Conservation (phyloP, 1,284 basidiomycete species). For the Leccinum colubrinum region DNA sequence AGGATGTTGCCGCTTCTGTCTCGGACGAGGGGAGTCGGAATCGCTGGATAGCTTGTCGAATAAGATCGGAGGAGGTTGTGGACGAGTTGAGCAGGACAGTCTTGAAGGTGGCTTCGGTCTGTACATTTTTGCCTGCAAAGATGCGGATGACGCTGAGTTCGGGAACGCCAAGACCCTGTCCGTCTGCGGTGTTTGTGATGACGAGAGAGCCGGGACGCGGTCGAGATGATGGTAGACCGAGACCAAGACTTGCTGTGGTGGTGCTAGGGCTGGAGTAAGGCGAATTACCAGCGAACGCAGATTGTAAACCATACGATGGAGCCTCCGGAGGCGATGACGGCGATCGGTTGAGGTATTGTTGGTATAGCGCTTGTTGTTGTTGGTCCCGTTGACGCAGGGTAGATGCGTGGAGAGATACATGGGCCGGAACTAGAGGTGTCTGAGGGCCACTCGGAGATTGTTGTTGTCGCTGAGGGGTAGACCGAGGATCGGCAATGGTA, state of each 20-base stretch:
- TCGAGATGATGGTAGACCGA: slow-evolving; percentile 50
- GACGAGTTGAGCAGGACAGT: slow-evolving; percentile 90
- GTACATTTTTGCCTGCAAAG: slow-evolving; percentile 86
- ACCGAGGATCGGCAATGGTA: slow-evolving; percentile 26
- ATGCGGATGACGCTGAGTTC: slow-evolving; percentile 93
- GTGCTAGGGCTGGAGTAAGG: slow-evolving; percentile 39
- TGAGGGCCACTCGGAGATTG: slow-evolving; percentile 36
- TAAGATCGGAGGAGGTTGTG: slow-evolving; percentile 81
- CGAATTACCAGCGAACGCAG: slow-evolving; percentile 51
- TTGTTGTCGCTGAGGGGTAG: slow-evolving; percentile 28
- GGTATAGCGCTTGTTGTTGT: slow-evolving; percentile 86
- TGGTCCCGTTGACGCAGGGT: slow-evolving; percentile 84
- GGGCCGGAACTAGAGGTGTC: slow-evolving; percentile 33
- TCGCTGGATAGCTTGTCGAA: slow-evolving; percentile 90
- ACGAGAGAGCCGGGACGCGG: slow-evolving; percentile 73
- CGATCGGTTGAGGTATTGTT: slow-evolving; percentile 83
- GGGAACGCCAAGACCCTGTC: slow-evolving; percentile 65
- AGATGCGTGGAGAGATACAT: slow-evolving; percentile 47
- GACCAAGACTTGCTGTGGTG: slow-evolving; percentile 39
- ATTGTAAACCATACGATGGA: slow-evolving; percentile 67
- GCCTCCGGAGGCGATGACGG: slow-evolving; percentile 73
- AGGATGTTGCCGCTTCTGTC: slow-evolving; percentile 56
- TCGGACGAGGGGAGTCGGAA: slow-evolving; percentile 76
- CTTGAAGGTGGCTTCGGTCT: slow-evolving; percentile 96
- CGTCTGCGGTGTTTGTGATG: slow-evolving; percentile 57